Base-by-base conservation (phyloP, 306 rosid species). In the Cucurbita pepo region DNA sequence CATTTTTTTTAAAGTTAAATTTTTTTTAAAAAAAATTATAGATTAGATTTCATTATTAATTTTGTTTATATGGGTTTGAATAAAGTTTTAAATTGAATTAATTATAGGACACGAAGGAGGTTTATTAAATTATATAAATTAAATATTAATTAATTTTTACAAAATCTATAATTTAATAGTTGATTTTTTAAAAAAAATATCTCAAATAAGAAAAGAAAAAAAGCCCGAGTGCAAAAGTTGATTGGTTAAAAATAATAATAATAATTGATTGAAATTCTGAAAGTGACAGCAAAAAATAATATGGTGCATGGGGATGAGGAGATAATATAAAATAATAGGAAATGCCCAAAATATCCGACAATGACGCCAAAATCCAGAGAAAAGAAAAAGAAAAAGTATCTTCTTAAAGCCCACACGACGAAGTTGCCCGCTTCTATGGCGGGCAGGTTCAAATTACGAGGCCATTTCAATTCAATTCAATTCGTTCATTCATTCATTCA, bases 361-460 rank as follows among this genome's bases (percentile, higher is more conserved):
- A 15, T 10, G 71, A 65, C 34, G 48, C 34, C 47, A 57, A 25
- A 63, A 16, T 57, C 14, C 40, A 15, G 19, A 15, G 8, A 38
- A 0, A 37, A 13, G 0, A n/a, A 9, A 38, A 10, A 40, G 4
- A 40, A 5, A 18, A 1, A 41, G 8, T 3, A 43, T 34, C 13
- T 34, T 19, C 44, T 12, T 59, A 30, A 40, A 41, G 19, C 69
- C 69, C 75, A 54, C 55, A 6, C 34, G 79, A 86, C 77, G 81
- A 82, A 80, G 77, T 85, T 88, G 86, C 89, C 96, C 94, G 81
- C 77, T 72, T 56, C 19, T 44, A 45, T 67, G 73, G 73, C 73
- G 73, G 73, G 73, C 73, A 69, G 73, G 73, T 69, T 69, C 73
- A 84, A 78, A 75, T 74, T 36, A 76, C 90, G 53, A 90, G 80